Percentiles rank a stretch among this genome's conserved stretches.
phyloP scores from a whole-genome alignment of 2,329 filamentous ascomycete genomes.

The Paraphoma sp. region DNA sequence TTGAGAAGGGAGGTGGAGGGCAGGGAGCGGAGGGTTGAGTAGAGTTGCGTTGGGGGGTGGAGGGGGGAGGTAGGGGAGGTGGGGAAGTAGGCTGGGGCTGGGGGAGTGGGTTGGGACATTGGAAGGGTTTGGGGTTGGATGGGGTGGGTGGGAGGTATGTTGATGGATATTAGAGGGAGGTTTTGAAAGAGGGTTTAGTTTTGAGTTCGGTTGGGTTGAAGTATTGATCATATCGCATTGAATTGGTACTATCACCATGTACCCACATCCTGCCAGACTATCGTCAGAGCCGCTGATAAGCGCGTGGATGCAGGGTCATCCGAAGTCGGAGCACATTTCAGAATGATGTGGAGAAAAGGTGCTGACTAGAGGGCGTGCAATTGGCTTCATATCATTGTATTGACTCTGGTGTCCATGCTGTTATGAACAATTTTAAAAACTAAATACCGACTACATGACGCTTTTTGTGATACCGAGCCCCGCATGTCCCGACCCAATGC shows the following conservation, averaged over 20 bases:
- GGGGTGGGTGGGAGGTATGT: too few relatives aligned
- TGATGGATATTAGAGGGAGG: too few relatives aligned
- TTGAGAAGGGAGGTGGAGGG: too few relatives aligned
- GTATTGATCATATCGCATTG: not conserved
- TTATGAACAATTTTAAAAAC: not conserved
- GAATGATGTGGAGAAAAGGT: not conserved
- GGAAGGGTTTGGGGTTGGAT: too few relatives aligned
- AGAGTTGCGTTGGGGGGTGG: conserved; percentile 41
- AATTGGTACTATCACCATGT: not conserved
- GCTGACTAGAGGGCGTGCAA: too few relatives aligned
- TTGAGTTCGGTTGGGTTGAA: not conserved
- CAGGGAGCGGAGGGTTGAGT: too few relatives aligned
- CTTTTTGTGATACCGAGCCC: not conserved
- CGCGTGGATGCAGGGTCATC: not conserved
- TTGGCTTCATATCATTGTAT: too few relatives aligned
- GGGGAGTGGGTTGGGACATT: conserved; percentile 17
- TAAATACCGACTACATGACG: not conserved
- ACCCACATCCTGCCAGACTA: not conserved
- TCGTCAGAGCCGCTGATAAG: conserved; percentile 1
- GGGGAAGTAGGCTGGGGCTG: conserved; percentile 45
- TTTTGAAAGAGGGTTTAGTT: too few relatives aligned
- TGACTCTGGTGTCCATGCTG: too few relatives aligned
- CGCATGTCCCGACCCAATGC: not conserved
- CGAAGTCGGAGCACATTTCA: not conserved
- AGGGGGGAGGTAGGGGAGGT: conserved; percentile 37